A percentile compares a stretch with the other conserved stretches of the same genome.
These are phyloP conservation scores for Picochlorum sp. DNA, from an alignment of 139 green algal species.

Conservation along the genomic window DNA sequence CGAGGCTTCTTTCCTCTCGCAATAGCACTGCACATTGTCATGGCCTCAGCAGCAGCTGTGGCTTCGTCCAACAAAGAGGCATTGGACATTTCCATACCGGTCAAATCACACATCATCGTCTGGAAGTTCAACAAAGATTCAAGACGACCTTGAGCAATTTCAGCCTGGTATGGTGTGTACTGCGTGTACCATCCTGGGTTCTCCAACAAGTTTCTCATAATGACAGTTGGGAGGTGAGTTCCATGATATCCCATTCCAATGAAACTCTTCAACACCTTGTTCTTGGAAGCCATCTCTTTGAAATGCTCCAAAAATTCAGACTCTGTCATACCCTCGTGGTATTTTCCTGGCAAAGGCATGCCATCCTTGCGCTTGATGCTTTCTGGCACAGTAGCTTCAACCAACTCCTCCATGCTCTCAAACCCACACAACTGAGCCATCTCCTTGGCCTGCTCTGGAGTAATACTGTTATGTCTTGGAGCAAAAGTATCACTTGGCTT, in stretches of 20 bases:
- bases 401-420: slow-evolving; percentile 71
- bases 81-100: slow-evolving; percentile 88
- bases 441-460: slow-evolving; percentile 53
- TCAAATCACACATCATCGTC: slow-evolving; percentile 95
- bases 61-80: slow-evolving; percentile 94
- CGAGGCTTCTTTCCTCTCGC: slow-evolving; percentile 94
- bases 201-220: slow-evolving; percentile 97
- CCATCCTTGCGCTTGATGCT: slow-evolving; percentile 65
- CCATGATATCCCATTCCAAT: slow-evolving; percentile 98
- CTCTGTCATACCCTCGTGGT: slow-evolving; percentile 73
- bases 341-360: slow-evolving; percentile 81
- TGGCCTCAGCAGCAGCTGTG: slow-evolving; percentile 95
- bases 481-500: slow-evolving; percentile 68
- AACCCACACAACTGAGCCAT: slow-evolving; percentile 86
- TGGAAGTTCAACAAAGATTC: slow-evolving; percentile 99
- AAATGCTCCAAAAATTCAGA: slow-evolving; percentile 79
- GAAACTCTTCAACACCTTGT: slow-evolving; percentile 93
- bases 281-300: slow-evolving; percentile 91
- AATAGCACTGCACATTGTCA: slow-evolving; percentile 96
- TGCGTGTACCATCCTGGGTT: slow-evolving; percentile 99
- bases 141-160: slow-evolving; percentile 85
- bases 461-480: slow-evolving; percentile 90
- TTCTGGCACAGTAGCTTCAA: slow-evolving; percentile 91
- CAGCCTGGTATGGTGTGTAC: slow-evolving; percentile 99
- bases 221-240: slow-evolving; percentile 86